A percentile compares a stretch with the other conserved stretches of the same genome.
Conservation (phyloP, 805 yeast genomes). For the Kazachstania taianensis region DNA sequence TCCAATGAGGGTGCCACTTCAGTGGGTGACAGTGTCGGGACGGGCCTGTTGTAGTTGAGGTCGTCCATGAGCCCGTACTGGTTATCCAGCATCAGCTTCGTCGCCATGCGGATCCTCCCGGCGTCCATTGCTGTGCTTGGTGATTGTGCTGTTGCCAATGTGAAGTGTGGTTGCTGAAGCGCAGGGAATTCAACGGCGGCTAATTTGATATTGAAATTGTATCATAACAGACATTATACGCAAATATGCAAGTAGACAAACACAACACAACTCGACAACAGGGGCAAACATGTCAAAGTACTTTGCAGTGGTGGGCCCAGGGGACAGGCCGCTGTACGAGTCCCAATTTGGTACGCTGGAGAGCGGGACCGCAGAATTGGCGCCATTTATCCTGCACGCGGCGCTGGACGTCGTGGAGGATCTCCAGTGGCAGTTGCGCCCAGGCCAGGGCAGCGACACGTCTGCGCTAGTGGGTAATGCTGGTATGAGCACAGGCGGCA, state of each 20-base stretch:
- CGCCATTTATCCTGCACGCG: slow-evolving; percentile 82
- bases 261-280: too few relatives aligned
- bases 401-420: slow-evolving; percentile 89
- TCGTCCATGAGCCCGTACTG: slow-evolving; percentile 27
- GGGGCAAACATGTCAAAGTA: slow-evolving; percentile 65
- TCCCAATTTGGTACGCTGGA: slow-evolving; percentile 56
- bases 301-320: slow-evolving; percentile 78
- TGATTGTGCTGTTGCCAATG: too few relatives aligned
- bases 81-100: slow-evolving; percentile 21
- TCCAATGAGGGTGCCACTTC: too few relatives aligned
- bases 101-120: slow-evolving; percentile 14
- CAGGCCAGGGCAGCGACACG: slow-evolving; percentile 2
- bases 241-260: too few relatives aligned
- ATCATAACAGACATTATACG: too few relatives aligned
- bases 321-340: slow-evolving; percentile 80
- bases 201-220: too few relatives aligned
- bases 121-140: too few relatives aligned
- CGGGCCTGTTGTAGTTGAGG: slow-evolving; percentile 16
- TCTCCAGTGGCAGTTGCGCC: slow-evolving; percentile 56
- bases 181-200: too few relatives aligned
- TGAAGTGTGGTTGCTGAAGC: too few relatives aligned
- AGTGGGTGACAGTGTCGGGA: slow-evolving; percentile 1
- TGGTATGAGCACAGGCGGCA: neutral
- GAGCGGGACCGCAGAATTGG: slow-evolving; percentile 53
- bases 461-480: neutral